Evolutionary conservation across 306 rosid genomes (phyloP), one percentile per base, ranked within the genome.

Genomic region (Trifolium dubium): DNA sequence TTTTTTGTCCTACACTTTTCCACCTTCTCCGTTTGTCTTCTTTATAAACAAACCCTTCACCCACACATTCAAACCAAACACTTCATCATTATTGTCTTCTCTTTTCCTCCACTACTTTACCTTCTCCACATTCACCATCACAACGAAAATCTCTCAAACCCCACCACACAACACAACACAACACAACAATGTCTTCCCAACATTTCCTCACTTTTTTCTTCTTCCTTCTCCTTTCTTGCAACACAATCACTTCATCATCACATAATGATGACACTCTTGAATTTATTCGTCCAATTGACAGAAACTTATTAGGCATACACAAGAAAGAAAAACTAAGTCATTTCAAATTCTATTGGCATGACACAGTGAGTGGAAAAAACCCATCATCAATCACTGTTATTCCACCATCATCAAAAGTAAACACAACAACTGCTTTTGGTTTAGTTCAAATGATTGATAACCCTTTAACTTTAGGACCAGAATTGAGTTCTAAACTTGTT

Each of bases 321-420:
- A 83, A 64, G 2, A 64, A 75, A 13, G 84, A 89, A 44, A 90
- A 87, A 51, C 86, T 90, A 0, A 87, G 86, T 69, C 94, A 87
- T 55, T 69, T 92, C 28, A 84, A 39, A 14, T 30, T 92, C 50
- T 92, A 85, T 13, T 90, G 89, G 88, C 96, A 90, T 11, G 96
- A 92, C 71, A 41, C 90, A 2, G 1, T 80, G 0, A 43, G 81
- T n/a, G 90, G 90, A 5, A 4, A 2, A 0, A 72, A 23, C 4
- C 86, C 87, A 6, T 63, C 87, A 2, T 72, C 89, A 0, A 59
- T 86, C 10, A 0, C 19, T 0, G 69, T 86, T 49, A 81, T 83
- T 1, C 47, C 46, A 5, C 74, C 89, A 1, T 28, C 84, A 0
- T 7, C 7, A 15, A 80, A 63, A 31, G 0, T 55, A 5, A 78